Evolutionary conservation across 2,329 filamentous ascomycete genomes (phyloP).

Genomic region (Hypoxylon sp.): DNA sequence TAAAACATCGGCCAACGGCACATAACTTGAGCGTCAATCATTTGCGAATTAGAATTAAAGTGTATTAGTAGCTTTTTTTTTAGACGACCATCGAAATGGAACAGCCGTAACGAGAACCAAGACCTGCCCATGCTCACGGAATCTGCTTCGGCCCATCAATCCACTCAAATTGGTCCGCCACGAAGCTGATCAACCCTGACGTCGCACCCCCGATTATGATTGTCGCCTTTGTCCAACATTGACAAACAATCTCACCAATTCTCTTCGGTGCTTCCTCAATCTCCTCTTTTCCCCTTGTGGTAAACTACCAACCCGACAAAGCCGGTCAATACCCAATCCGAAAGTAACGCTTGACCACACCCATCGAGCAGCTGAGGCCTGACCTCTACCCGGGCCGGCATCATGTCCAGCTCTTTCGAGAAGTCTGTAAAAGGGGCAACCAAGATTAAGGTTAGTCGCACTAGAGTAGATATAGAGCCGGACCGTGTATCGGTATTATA

Average conservation of each 20-base stretch:
- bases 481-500: conserved; percentile 1
- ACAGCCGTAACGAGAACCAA: conserved; percentile 32
- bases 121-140: conserved; percentile 26
- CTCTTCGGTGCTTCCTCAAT: conserved; percentile 16
- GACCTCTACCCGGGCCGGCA: conserved; percentile 25
- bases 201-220: conserved; percentile 47
- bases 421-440: conserved; percentile 99
- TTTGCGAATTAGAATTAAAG: conserved; percentile 32
- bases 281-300: conserved; percentile 20
- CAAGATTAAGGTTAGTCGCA: conserved; percentile 86
- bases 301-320: conserved; percentile 24
- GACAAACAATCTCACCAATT: conserved; percentile 38
- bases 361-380: conserved; percentile 30
- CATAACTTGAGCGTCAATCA: conserved; percentile 24
- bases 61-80: conserved; percentile 36
- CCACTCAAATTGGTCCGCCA: conserved; percentile 35
- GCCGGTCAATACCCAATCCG: conserved; percentile 27
- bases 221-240: conserved; percentile 46
- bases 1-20: conserved; percentile 17
- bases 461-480: background rate
- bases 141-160: conserved; percentile 31
- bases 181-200: conserved; percentile 41
- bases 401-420: conserved; percentile 91
- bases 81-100: conserved; percentile 35
- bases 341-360: conserved; percentile 22